phyloP scores from a whole-genome alignment of 345 rosid genomes.

The Eutrema heterophyllum region DNA sequence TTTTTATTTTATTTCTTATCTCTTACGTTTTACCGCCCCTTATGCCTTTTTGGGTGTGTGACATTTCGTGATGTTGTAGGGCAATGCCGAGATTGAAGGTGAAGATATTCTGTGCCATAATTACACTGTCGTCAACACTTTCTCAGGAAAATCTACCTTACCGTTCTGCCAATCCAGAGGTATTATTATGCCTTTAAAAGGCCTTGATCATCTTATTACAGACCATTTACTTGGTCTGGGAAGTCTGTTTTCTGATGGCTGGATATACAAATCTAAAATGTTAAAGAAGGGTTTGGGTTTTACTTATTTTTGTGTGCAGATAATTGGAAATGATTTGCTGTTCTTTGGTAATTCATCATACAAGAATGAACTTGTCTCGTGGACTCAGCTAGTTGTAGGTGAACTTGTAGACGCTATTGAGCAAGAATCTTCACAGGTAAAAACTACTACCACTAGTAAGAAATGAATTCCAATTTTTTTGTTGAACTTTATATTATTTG shows the following conservation, averaged over 20 bases:
- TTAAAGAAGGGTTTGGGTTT: background rate
- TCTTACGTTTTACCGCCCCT: background rate
- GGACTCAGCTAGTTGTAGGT: constrained; percentile 38
- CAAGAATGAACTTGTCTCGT: constrained; percentile 45
- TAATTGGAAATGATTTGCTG: constrained; percentile 51
- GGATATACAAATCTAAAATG: background rate
- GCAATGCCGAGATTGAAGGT: constrained; percentile 49
- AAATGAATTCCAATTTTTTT: constrained; percentile 8
- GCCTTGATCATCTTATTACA: background rate
- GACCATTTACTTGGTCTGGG: background rate
- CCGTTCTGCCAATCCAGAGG: constrained; percentile 48
- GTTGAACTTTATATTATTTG: background rate
- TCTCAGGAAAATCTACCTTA: constrained; percentile 78
- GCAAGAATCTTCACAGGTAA: constrained; percentile 65
- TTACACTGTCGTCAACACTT: constrained; percentile 56
- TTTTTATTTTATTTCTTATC: background rate
- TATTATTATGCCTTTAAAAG: constrained; percentile 18
- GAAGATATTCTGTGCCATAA: constrained; percentile 51
- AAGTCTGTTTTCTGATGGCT: constrained; percentile 2
- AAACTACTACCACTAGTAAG: background rate
- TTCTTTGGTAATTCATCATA: constrained; percentile 67
- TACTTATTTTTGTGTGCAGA: constrained; percentile 34
- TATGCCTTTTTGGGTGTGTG: background rate
- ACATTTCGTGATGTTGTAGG: constrained; percentile 38
- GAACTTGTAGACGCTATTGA: constrained; percentile 50